Conservation (phyloP, 23 red algal genomes). For the Agarophyton chilense region DNA sequence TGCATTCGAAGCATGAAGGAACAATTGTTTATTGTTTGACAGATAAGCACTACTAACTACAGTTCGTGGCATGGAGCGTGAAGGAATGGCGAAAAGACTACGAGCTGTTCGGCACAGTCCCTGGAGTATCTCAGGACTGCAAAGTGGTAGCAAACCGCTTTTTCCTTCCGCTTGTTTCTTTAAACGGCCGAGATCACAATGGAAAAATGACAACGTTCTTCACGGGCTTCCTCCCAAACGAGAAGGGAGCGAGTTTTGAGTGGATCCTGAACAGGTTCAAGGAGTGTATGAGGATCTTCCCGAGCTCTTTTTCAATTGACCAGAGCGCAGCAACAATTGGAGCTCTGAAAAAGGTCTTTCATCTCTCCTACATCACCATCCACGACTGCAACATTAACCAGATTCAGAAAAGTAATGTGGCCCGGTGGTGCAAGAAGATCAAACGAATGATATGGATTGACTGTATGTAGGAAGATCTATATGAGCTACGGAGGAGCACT, state of each 20-base stretch:
- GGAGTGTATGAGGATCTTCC: not conserved
- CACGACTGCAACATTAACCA: no score
- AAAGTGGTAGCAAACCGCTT: no score
- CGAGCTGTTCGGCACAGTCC: not conserved
- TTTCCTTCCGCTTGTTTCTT: not conserved
- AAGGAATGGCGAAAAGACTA: constrained; percentile 12
- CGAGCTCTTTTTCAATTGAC: not conserved
- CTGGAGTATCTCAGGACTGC: not conserved
- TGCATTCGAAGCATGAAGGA: not conserved
- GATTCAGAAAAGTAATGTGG: no score
- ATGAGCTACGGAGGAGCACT: not conserved
- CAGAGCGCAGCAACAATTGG: not conserved
- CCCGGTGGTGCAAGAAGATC: not conserved
- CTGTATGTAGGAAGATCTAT: not conserved
- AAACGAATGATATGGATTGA: not conserved
- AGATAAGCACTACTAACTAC: not conserved
- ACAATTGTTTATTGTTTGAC: not conserved
- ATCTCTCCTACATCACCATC: no score
- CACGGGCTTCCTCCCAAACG: no score
- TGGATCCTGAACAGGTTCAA: not conserved
- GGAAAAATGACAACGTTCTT: not conserved
- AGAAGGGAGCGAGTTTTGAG: not conserved
- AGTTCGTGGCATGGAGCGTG: not conserved
- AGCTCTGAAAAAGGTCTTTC: no score
- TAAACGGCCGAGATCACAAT: not conserved